Percentiles rank a stretch among this genome's conserved stretches.
phyloP scores from a whole-genome alignment of 306 rosid genomes.

The Vigna unguiculata region DNA sequence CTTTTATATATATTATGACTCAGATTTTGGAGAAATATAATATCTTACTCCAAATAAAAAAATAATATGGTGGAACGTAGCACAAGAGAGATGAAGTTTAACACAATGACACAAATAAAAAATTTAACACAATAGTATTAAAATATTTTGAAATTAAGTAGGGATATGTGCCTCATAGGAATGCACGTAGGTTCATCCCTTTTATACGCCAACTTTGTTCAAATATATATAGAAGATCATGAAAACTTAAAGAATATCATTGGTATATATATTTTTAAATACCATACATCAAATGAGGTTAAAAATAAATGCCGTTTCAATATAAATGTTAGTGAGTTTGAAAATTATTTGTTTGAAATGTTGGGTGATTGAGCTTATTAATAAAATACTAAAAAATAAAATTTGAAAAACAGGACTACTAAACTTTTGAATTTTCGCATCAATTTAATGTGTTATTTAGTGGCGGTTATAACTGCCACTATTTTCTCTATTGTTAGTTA shows the following conservation, averaged over 20 bases:
- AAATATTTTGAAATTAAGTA: background rate
- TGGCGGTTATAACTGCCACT: too few species aligned
- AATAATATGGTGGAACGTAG: background rate
- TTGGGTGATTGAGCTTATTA: too few species aligned
- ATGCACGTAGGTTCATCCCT: background rate
- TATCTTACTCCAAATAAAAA: background rate
- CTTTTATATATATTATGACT: background rate
- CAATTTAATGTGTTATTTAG: too few species aligned
- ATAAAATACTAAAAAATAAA: too few species aligned
- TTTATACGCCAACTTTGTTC: background rate
- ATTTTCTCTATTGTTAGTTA: too few species aligned
- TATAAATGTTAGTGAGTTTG: background rate
- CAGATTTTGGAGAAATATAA: background rate
- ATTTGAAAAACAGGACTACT: too few species aligned
- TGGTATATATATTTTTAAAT: background rate
- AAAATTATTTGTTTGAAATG: too few species aligned
- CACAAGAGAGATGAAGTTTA: background rate
- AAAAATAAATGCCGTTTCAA: background rate
- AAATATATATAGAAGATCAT: background rate
- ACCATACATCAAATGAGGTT: background rate
- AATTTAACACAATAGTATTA: background rate
- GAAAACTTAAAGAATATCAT: background rate
- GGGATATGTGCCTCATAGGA: background rate
- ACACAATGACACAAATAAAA: background rate
- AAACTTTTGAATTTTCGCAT: too few species aligned